A percentile compares a stretch with the other conserved stretches of the same genome.
Evolutionary conservation across 2,329 filamentous ascomycete species (phyloP).

Genomic region (Ophiostoma sp.): DNA sequence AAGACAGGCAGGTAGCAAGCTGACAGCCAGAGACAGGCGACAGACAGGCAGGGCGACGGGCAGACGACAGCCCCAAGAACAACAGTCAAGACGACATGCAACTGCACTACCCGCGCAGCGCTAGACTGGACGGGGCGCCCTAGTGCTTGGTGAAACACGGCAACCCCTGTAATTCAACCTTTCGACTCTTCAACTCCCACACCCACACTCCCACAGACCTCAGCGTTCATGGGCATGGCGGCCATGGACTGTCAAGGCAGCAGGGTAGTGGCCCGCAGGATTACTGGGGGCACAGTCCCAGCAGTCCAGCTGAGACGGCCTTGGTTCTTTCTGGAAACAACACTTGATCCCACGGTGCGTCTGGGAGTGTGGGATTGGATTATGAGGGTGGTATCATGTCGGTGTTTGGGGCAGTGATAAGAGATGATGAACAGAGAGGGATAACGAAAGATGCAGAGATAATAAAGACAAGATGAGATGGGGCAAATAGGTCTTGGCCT

Average conservation of each 20-base stretch:
- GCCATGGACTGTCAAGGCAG: conserved; percentile 1
- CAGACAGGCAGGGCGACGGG: neutral
- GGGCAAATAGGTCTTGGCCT: neutral
- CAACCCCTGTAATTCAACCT: conserved; percentile 44
- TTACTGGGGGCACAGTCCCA: conserved; percentile 6
- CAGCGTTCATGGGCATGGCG: neutral
- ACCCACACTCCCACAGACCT: conserved; percentile 12
- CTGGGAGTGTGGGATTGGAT: conserved; percentile 15
- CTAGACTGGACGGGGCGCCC: conserved; percentile 23
- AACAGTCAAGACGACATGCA: neutral
- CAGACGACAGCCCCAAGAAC: neutral
- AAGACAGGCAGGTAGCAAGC: neutral
- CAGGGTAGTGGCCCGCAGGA: neutral
- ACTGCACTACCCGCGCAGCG: conserved; percentile 18
- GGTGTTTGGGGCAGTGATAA: neutral
- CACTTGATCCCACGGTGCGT: conserved; percentile 21
- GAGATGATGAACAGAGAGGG: neutral
- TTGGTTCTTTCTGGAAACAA: conserved; percentile 21
- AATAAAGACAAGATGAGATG: conserved; percentile 11
- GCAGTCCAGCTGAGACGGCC: no score
- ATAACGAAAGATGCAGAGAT: neutral
- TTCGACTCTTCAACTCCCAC: conserved; percentile 29
- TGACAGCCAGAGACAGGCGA: neutral
- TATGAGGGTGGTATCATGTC: conserved; percentile 2
- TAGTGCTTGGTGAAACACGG: conserved; percentile 46